These are phyloP conservation scores for Candida orba DNA, from an alignment of 805 yeast species.

Conservation along the genomic window DNA sequence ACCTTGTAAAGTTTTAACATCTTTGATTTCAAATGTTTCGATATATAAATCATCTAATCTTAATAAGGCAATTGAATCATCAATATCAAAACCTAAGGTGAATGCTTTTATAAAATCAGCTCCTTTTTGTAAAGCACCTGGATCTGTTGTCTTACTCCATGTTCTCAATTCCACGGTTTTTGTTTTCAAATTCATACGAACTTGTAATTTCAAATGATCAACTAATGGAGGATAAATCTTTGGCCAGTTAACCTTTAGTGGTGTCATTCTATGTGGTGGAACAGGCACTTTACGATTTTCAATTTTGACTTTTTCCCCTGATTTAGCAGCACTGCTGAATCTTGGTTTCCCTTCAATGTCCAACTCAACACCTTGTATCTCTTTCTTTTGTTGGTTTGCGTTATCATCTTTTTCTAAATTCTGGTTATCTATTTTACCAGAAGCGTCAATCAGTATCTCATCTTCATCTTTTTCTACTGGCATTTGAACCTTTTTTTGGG, in stretches of 20 bases:
- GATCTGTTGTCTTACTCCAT: constrained; percentile 72
- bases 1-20: constrained; percentile 90
- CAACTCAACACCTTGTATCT: constrained; percentile 27
- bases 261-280: constrained; percentile 97
- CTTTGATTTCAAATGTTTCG: constrained; percentile 95
- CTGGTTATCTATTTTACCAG: constrained; percentile 19
- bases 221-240: constrained; percentile 94
- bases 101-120: constrained; percentile 96
- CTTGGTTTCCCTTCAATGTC: constrained; percentile 88
- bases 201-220: constrained; percentile 90
- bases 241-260: constrained; percentile 83
- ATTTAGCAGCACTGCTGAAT: constrained; percentile 62
- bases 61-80: constrained; percentile 91
- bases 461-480: constrained; percentile 26
- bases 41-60: constrained; percentile 94
- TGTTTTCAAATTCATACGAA: constrained; percentile 88
- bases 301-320: constrained; percentile 58
- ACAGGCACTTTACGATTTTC: constrained; percentile 87
- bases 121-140: constrained; percentile 94
- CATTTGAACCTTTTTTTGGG: not conserved
- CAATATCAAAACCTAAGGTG: constrained; percentile 92
- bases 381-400: constrained; percentile 19
- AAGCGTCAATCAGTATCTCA: constrained; percentile 33
- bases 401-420: constrained; percentile 7
- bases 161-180: constrained; percentile 86